Conservation (phyloP, 2,329 filamentous ascomycete species). For the Fusarium sp. region DNA sequence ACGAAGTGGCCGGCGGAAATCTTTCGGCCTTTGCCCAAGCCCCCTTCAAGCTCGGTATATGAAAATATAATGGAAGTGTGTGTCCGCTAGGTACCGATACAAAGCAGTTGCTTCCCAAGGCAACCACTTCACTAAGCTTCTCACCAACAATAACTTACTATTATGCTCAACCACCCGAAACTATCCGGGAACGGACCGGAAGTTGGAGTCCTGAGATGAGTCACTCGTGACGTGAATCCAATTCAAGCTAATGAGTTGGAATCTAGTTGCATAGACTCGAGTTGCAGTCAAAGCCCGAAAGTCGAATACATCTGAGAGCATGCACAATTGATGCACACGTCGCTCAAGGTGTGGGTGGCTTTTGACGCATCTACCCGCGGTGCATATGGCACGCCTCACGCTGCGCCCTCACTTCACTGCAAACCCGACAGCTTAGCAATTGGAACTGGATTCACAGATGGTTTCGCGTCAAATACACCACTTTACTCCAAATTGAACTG, state of each 20-base stretch:
- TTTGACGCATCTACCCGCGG: neutral
- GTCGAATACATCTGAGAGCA: neutral
- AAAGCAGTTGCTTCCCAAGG: neutral
- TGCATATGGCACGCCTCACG: neutral
- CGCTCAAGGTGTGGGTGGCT: neutral
- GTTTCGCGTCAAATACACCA: neutral
- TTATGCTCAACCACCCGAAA: neutral
- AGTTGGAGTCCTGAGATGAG: neutral
- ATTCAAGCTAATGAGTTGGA: neutral
- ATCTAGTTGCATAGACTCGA: neutral
- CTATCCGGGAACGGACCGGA: neutral
- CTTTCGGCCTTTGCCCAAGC: neutral
- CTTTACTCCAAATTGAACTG: neutral
- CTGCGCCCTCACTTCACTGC: neutral
- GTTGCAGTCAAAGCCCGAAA: neutral
- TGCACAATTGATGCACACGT: neutral
- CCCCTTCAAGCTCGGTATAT: neutral
- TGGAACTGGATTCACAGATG: neutral
- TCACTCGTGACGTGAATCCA: neutral
- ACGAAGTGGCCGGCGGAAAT: neutral
- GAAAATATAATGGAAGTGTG: neutral
- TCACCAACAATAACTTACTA: neutral
- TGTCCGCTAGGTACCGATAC: constrained; percentile 5
- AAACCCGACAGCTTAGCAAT: neutral
- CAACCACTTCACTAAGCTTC: neutral